Evolutionary conservation across 2,329 filamentous ascomycete genomes (phyloP).

Genomic region (Colletotrichum somersetense): DNA sequence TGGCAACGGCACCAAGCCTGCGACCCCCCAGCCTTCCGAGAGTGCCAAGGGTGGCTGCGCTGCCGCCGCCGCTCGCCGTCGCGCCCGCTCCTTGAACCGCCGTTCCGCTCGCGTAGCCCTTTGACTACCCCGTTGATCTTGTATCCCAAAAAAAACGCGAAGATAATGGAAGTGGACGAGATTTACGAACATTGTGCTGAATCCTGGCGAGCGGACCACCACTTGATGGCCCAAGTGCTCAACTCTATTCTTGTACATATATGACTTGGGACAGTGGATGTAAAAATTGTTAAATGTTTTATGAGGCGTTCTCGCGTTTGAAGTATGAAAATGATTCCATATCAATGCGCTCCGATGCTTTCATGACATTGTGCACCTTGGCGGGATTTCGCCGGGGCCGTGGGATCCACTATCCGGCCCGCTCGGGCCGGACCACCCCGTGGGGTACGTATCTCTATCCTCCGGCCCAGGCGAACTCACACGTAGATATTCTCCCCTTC

Average conservation of each 20-base stretch:
- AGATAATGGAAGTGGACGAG: not conserved
- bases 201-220: not conserved
- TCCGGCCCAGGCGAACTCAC: too few relatives aligned
- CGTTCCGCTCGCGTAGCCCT: constrained; percentile 21
- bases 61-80: constrained; percentile 34
- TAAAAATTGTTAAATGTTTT: constrained; percentile 30
- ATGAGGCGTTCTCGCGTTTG: constrained; percentile 32
- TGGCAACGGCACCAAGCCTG: too few relatives aligned
- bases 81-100: constrained; percentile 36
- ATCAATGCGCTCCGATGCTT: not conserved
- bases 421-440: too few relatives aligned
- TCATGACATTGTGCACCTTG: not conserved
- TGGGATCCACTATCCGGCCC: too few relatives aligned
- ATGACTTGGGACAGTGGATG: constrained; percentile 40
- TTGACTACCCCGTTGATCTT: not conserved
- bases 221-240: not conserved
- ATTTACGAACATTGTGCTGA: not conserved
- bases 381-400: too few relatives aligned
- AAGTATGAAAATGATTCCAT: constrained; percentile 32
- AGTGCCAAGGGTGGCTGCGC: constrained; percentile 23
- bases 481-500: too few relatives aligned
- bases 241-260: constrained; percentile 37
- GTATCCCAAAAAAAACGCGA: not conserved
- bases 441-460: too few relatives aligned
- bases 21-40: too few relatives aligned